These are phyloP conservation scores for Carallia pectinifolia DNA, from an alignment of 345 rosid species.

Conservation along the genomic window DNA sequence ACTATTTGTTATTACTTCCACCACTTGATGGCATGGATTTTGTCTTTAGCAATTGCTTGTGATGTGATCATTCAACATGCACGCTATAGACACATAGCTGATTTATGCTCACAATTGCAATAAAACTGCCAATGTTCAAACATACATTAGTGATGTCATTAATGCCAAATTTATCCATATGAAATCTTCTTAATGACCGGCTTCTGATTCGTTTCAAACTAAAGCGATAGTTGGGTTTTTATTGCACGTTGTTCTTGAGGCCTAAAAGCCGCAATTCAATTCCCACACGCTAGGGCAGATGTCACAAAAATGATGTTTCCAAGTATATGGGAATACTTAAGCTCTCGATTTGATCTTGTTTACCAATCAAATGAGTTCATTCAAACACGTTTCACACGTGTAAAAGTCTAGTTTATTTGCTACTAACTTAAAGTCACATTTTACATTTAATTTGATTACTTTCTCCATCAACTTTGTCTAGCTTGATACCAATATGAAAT, in stretches of 20 bases:
- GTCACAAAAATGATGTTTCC: neutral
- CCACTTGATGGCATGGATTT: neutral
- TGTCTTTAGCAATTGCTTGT: conserved; percentile 6
- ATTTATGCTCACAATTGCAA: neutral
- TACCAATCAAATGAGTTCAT: neutral
- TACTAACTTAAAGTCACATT: no score
- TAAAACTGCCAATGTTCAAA: neutral
- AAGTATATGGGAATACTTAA: neutral
- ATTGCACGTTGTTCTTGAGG: conserved; percentile 16
- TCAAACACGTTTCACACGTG: no score
- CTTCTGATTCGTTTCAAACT: neutral
- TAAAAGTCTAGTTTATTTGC: no score
- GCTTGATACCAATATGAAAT: no score
- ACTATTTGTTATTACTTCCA: neutral
- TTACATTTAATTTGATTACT: no score
- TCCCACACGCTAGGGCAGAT: conserved; percentile 7
- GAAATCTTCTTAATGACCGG: neutral
- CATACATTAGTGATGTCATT: neutral
- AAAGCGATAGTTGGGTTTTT: neutral
- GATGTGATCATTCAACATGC: neutral
- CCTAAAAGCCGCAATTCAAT: conserved; percentile 8
- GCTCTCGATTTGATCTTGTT: neutral
- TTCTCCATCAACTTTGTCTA: no score
- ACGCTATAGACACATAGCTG: neutral
- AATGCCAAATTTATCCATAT: neutral